A percentile compares a stretch with the other conserved stretches of the same genome.
Evolutionary conservation across 805 yeast species (phyloP).

Genomic region (Maudiozyma pseudohumilis): DNA sequence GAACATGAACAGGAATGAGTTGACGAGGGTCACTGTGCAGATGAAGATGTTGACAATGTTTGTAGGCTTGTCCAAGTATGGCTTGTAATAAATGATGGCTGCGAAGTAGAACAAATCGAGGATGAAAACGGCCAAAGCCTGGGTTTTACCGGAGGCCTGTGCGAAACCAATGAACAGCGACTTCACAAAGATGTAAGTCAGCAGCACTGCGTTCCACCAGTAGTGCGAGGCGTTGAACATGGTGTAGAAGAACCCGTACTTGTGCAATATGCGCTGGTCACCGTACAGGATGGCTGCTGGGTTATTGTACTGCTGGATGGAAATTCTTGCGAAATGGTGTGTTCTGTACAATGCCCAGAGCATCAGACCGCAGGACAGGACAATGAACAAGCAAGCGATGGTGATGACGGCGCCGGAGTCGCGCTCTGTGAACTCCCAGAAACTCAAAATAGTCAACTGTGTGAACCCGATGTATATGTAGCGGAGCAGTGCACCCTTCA

Average conservation of each 20-base stretch:
- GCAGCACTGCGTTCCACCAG: slow-evolving; percentile 69
- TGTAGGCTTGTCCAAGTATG: slow-evolving; percentile 76
- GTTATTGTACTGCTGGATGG: slow-evolving; percentile 53
- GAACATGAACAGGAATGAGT: slow-evolving; percentile 77
- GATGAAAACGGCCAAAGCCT: slow-evolving; percentile 66
- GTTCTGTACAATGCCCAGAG: slow-evolving; percentile 61
- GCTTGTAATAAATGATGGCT: slow-evolving; percentile 52
- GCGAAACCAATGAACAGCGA: slow-evolving; percentile 67
- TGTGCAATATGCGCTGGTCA: slow-evolving; percentile 57
- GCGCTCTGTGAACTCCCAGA: slow-evolving; percentile 75
- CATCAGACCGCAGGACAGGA: slow-evolving; percentile 52
- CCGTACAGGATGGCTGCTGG: slow-evolving; percentile 87
- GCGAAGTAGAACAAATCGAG: slow-evolving; percentile 63
- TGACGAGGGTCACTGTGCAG: slow-evolving; percentile 60
- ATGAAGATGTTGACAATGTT: slow-evolving; percentile 67
- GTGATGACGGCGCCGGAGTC: slow-evolving; percentile 89
- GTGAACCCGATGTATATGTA: slow-evolving; percentile 80
- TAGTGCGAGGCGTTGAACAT: slow-evolving; percentile 75
- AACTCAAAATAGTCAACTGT: slow-evolving; percentile 64
- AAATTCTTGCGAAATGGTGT: slow-evolving; percentile 47
- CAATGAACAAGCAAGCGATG: slow-evolving; percentile 60
- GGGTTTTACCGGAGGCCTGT: slow-evolving; percentile 74
- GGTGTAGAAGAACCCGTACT: slow-evolving; percentile 82
- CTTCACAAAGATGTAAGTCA: slow-evolving; percentile 54
- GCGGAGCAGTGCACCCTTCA: slow-evolving; percentile 73